phyloP scores from a whole-genome alignment of 139 green algal species.

The Ulvella scutata region DNA sequence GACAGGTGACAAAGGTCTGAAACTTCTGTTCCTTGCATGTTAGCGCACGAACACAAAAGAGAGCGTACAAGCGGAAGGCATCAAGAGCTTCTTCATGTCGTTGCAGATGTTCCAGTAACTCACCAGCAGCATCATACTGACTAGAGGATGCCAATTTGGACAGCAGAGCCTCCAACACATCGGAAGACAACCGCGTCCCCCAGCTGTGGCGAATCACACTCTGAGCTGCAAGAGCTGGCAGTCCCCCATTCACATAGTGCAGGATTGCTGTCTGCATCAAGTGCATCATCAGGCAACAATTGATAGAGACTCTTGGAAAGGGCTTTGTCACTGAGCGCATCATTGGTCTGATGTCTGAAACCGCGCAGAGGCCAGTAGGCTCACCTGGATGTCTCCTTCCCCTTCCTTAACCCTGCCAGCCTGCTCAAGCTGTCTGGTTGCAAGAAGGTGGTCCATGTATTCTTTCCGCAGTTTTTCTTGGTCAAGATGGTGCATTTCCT shows the following conservation, averaged over 20 bases:
- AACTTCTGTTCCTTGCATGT: too few relatives aligned
- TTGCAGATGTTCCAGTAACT: constrained; percentile 48
- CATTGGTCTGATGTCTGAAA: too few relatives aligned
- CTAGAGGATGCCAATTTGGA: constrained; percentile 30
- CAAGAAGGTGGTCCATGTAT: constrained; percentile 17
- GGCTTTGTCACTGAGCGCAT: too few relatives aligned
- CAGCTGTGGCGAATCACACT: constrained; percentile 4
- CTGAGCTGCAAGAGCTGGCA: constrained; percentile 46
- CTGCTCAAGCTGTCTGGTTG: constrained; percentile 40
- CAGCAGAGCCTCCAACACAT: constrained; percentile 41
- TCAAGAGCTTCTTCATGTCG: constrained; percentile 30
- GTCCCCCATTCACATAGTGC: constrained; percentile 59
- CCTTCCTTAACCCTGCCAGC: constrained; percentile 46
- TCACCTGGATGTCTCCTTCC: constrained; percentile 44
- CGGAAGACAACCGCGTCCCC: neutral
- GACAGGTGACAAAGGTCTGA: too few relatives aligned
- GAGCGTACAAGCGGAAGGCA: neutral
- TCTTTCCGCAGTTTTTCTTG: constrained; percentile 25
- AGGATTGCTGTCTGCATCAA: constrained; percentile 34
- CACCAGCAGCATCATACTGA: constrained; percentile 44
- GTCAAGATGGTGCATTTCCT: constrained; percentile 27
- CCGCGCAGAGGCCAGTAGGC: too few relatives aligned
- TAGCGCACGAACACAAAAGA: too few relatives aligned
- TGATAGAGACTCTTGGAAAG: too few relatives aligned
- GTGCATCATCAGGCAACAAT: too few relatives aligned